Evolutionary conservation across 805 yeast genomes (phyloP).

Genomic region (Blastobotrys americana): DNA sequence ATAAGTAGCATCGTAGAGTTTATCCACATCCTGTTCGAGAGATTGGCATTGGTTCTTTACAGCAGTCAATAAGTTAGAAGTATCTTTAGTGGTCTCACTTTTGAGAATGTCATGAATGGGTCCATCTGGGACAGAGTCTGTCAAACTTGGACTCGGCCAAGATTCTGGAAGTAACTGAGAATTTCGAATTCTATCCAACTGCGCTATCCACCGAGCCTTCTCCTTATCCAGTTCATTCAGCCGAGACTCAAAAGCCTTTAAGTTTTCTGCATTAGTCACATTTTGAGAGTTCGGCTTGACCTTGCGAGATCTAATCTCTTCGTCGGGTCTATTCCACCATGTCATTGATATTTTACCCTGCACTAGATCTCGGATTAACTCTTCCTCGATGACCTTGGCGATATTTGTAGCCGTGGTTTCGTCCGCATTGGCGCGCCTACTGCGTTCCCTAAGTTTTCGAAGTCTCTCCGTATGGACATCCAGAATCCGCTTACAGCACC

Average conservation of each 20-base stretch:
- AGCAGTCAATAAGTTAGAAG: slow-evolving; percentile 1
- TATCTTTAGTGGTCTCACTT: background rate
- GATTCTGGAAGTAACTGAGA: slow-evolving; percentile 15
- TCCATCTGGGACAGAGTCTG: background rate
- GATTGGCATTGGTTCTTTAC: background rate
- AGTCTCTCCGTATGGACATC: slow-evolving; percentile 22
- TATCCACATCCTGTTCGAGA: slow-evolving; percentile 15
- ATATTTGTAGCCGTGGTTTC: slow-evolving; percentile 27
- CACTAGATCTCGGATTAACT: slow-evolving; percentile 49
- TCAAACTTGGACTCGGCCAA: slow-evolving; percentile 19
- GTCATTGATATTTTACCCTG: slow-evolving; percentile 56
- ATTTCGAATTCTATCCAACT: slow-evolving; percentile 21
- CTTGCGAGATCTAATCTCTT: slow-evolving; percentile 24
- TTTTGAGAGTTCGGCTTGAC: slow-evolving; percentile 54
- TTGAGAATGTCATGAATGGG: background rate
- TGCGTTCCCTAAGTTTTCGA: slow-evolving; percentile 22
- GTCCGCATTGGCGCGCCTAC: slow-evolving; percentile 22
- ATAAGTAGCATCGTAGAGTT: slow-evolving; percentile 19
- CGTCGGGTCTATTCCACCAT: slow-evolving; percentile 50
- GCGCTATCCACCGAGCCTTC: slow-evolving; percentile 40
- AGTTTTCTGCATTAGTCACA: slow-evolving; percentile 41
- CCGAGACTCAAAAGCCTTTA: slow-evolving; percentile 41
- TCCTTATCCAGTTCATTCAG: slow-evolving; percentile 41
- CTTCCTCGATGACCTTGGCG: slow-evolving; percentile 60
- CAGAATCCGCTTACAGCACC: slow-evolving; percentile 55